phyloP scores from a whole-genome alignment of 2,329 filamentous ascomycete species.

The Neofusicoccum kwambonambiense region DNA sequence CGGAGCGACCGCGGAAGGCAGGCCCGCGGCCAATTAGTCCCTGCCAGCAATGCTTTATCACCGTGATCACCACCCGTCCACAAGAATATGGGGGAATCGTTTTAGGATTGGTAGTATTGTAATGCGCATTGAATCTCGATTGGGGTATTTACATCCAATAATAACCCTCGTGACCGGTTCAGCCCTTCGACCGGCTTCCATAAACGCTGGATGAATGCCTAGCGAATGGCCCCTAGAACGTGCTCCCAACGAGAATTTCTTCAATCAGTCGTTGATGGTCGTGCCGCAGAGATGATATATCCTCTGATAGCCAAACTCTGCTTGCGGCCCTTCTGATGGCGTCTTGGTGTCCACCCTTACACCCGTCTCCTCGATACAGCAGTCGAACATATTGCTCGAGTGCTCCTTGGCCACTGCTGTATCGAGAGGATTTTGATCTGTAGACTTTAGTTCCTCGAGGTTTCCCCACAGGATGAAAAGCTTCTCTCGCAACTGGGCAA shows the following conservation, averaged over 20 bases:
- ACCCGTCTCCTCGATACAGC: slow-evolving; percentile 45
- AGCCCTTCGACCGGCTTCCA: no score
- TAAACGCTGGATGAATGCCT: no score
- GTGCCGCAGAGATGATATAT: slow-evolving; percentile 8
- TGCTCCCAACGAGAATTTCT: not conserved
- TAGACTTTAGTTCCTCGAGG: slow-evolving; percentile 66
- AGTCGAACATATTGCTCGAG: slow-evolving; percentile 47
- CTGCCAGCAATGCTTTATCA: no score
- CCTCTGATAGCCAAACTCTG: not conserved
- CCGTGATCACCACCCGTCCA: no score
- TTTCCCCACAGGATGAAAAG: slow-evolving; percentile 84
- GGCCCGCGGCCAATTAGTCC: no score
- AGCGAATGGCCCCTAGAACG: no score
- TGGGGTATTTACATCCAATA: no score
- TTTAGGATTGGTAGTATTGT: no score
- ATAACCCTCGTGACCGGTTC: no score
- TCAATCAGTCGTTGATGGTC: not conserved
- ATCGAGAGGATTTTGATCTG: slow-evolving; percentile 26
- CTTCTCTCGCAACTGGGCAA: slow-evolving; percentile 63
- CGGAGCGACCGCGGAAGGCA: no score
- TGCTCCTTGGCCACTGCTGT: slow-evolving; percentile 26
- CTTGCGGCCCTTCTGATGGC: not conserved
- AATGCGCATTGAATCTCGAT: no score
- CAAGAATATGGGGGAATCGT: no score
- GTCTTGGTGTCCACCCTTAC: slow-evolving; percentile 14